Base-by-base conservation (phyloP, 2,329 filamentous ascomycete species). In the Phialophora verrucosa region DNA sequence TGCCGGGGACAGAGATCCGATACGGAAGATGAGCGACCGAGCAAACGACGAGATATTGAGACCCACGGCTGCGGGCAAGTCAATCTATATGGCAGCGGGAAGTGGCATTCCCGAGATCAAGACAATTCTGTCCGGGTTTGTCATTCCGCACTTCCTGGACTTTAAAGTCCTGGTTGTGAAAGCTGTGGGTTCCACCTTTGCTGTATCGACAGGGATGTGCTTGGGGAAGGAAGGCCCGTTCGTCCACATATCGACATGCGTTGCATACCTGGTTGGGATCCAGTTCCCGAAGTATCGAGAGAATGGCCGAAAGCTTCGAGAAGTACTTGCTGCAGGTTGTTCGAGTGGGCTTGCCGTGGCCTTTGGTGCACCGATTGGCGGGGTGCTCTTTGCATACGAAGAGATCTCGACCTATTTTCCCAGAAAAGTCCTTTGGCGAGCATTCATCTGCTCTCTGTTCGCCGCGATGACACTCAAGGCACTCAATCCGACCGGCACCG, bases 71-170 rank as follows among this genome's bases (percentile, higher is more conserved):
- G 68, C 70, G 27, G 82, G 81, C 0, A 87, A 87, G 73, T 78
- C 75, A 3, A 86, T 87, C 79, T 87, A 86, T 71, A 84, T 87
- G 83, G 84, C 84, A 3, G 82, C 84, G 38, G 85, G 86, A 5
- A 83, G 80, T 65, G 86, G 86, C 0, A 87, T 88, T 38, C 86
- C 86, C 0, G 85, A 88, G 74, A 87, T 88, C 77, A 88, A 88
- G 74, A 87, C 84, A 1, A 84, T 88, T 47, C 75, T 87, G 2
- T 85, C 83, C 3, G 85, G 85, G n/a, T 88, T 87, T 73, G 83
- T 84, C 14, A 87, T 88, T 53, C 85, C 84, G 0, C 79, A 83
- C 54, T 86, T 87, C 67, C 79, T 88, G 2, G 82, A 83, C 65
- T 76, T 86, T 69, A 84, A 83, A 65, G 84, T 86, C 6, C 76